phyloP scores from a whole-genome alignment of 129 eudicot species.

The Smallanthus sonchifolius region DNA sequence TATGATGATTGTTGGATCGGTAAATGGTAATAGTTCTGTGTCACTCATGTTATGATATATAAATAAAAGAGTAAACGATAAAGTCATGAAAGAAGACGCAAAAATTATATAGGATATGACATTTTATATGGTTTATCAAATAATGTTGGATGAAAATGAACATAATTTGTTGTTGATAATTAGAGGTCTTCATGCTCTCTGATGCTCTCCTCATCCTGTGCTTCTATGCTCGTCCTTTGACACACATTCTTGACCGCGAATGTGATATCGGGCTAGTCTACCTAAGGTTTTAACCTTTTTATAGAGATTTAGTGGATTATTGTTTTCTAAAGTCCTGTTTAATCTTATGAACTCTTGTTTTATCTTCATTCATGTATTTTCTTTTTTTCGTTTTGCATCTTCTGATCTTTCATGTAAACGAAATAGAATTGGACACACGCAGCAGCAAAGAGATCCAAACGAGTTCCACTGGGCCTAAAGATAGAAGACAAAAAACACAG shows the following conservation, averaged over 20 bases:
- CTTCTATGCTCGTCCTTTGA: not conserved
- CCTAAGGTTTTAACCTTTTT: not conserved
- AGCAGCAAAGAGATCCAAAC: conserved; percentile 28
- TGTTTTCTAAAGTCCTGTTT: not conserved
- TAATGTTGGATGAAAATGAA: conserved; percentile 14
- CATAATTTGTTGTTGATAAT: not conserved
- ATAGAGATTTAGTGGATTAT: not conserved
- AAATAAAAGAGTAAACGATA: not conserved
- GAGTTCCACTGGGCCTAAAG: conserved; percentile 28
- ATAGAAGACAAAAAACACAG: conserved; percentile 7
- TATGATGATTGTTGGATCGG: conserved; percentile 2
- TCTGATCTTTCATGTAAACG: conserved; percentile 18
- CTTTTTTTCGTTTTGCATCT: not conserved
- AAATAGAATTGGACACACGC: conserved; percentile 28
- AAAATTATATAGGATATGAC: not conserved
- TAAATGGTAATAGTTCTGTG: not conserved
- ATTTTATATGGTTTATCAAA: conserved; percentile 12
- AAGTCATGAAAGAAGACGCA: not conserved
- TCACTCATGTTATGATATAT: conserved; percentile 5
- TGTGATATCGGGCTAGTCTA: too few relatives aligned
- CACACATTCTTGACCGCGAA: too few relatives aligned
- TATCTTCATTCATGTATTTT: not conserved
- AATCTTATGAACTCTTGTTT: not conserved
- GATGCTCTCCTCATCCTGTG: not conserved
- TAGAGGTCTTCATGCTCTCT: too few relatives aligned